Conservation (phyloP, 1,139 yeast genomes). For the Pichia sp. region DNA sequence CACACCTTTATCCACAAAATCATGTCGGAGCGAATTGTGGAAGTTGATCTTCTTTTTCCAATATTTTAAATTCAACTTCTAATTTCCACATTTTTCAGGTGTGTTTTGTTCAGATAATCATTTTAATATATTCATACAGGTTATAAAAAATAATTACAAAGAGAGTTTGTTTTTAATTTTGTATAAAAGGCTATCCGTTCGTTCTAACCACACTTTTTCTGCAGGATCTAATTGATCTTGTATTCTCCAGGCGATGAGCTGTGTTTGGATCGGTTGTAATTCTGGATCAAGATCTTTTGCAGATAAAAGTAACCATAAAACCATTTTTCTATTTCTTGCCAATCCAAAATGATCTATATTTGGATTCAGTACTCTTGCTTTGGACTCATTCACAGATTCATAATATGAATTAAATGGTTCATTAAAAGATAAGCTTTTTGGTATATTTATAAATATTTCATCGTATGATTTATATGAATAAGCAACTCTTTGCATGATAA, state of each 20-base stretch:
- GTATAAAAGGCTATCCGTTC: slow-evolving; percentile 2
- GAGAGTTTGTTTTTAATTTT: slow-evolving; percentile 1
- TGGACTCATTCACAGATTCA: slow-evolving; percentile 36
- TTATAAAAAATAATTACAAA: background rate
- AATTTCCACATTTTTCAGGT: no score
- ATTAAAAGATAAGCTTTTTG: background rate
- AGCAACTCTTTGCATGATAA: slow-evolving; percentile 33
- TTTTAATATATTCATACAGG: background rate
- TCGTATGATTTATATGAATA: slow-evolving; percentile 37
- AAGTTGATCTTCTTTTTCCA: background rate
- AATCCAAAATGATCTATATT: slow-evolving; percentile 43
- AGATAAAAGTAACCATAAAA: slow-evolving; percentile 73
- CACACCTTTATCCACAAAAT: background rate
- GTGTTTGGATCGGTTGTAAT: slow-evolving; percentile 22
- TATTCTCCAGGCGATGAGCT: slow-evolving; percentile 20
- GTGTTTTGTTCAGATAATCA: background rate
- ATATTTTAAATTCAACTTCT: background rate
- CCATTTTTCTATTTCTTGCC: slow-evolving; percentile 63
- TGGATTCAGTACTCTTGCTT: slow-evolving; percentile 29
- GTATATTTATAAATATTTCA: background rate
- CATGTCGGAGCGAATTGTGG: background rate
- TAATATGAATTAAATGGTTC: slow-evolving; percentile 17
- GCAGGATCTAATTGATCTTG: slow-evolving; percentile 15
- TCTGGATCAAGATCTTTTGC: slow-evolving; percentile 42
- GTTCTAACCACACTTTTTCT: slow-evolving; percentile 6